Evolutionary conservation across 768 basidiomycete genomes (phyloP).

Genomic region (Cubamyces lactineus): DNA sequence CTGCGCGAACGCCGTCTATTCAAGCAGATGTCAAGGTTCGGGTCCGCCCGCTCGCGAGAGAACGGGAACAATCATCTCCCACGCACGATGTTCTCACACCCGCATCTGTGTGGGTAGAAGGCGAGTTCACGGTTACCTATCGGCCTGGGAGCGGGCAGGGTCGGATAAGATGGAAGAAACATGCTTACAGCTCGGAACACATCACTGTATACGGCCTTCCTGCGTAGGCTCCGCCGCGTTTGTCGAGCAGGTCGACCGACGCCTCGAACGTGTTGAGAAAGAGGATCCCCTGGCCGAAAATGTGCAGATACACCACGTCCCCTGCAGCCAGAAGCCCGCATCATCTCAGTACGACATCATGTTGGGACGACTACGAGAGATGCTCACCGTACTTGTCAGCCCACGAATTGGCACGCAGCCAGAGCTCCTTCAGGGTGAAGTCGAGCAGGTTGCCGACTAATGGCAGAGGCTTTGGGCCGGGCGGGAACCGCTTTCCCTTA

Average conservation of each 20-base stretch:
- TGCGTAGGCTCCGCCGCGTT: conserved; percentile 69
- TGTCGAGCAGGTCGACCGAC: conserved; percentile 67
- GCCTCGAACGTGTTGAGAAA: conserved; percentile 66
- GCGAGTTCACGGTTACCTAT: too few species aligned
- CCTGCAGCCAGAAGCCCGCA: conserved; percentile 40
- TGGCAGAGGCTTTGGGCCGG: conserved; percentile 69
- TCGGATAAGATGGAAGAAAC: not conserved
- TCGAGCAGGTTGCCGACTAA: conserved; percentile 66
- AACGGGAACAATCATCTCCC: not conserved
- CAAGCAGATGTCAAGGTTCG: not conserved
- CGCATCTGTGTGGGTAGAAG: conserved; percentile 6
- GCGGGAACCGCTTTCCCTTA: conserved; percentile 42
- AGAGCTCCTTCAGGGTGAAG: conserved; percentile 61
- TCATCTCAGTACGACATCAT: not conserved
- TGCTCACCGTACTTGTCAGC: conserved; percentile 65
- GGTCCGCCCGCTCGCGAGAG: too few species aligned
- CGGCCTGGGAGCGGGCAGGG: too few species aligned
- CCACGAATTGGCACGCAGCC: conserved; percentile 64
- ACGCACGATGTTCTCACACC: conserved; percentile 9
- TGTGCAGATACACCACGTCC: conserved; percentile 62
- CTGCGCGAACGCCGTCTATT: conserved; percentile 45
- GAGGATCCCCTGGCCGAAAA: conserved; percentile 67
- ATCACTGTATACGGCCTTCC: conserved; percentile 73
- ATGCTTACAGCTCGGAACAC: conserved; percentile 67
- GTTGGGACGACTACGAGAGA: not conserved